Evolutionary conservation across 1,284 basidiomycete species (phyloP).

Genomic region (Agaricales sp.): DNA sequence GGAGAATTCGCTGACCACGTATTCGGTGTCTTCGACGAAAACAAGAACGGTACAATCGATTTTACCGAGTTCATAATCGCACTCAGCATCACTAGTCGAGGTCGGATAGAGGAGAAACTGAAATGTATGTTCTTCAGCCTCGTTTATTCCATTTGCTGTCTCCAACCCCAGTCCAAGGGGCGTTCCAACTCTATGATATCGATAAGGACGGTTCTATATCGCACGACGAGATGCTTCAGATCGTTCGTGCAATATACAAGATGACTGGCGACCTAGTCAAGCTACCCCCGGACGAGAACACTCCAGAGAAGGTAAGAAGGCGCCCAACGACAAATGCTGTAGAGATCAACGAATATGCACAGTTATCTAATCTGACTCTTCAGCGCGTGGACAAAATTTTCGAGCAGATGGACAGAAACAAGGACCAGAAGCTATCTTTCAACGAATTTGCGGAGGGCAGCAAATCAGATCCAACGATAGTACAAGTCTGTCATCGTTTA

Average conservation of each 20-base stretch:
- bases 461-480: constrained; percentile 96
- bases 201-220: constrained; percentile 96
- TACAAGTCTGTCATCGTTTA: constrained; percentile 56
- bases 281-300: constrained; percentile 95
- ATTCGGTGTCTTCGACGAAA: constrained; percentile 95
- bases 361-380: constrained; percentile 9
- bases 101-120: constrained; percentile 94
- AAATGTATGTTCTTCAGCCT: constrained; percentile 61
- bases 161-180: constrained; percentile 54
- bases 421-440: constrained; percentile 82
- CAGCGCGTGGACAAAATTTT: constrained; percentile 97
- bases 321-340: constrained; percentile 10
- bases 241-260: constrained; percentile 95
- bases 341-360: constrained; percentile 6
- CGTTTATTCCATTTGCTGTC: constrained; percentile 11
- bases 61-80: constrained; percentile 99
- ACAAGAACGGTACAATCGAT: constrained; percentile 94
- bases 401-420: constrained; percentile 86
- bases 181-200: constrained; percentile 99
- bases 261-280: constrained; percentile 99
- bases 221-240: constrained; percentile 97
- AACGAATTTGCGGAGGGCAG: constrained; percentile 96
- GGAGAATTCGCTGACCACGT: constrained; percentile 97
- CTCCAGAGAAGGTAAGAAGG: constrained; percentile 97
- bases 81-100: constrained; percentile 89